These are phyloP conservation scores for Suillus subalutaceus DNA, from an alignment of 768 basidiomycete genomes.

Conservation along the genomic window DNA sequence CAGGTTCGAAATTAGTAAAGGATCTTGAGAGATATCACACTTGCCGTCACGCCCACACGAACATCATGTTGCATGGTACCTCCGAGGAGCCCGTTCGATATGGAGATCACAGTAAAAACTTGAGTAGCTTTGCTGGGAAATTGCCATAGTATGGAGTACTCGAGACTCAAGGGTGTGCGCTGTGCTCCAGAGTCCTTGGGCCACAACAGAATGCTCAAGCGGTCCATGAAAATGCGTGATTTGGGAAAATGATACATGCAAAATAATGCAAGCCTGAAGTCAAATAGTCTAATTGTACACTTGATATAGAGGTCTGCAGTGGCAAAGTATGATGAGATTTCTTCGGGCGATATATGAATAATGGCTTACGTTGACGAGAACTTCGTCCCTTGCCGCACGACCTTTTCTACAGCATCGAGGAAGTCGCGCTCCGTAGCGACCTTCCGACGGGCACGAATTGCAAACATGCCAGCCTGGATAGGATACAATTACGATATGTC, in stretches of 20 bases:
- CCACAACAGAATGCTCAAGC: not conserved
- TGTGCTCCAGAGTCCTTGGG: not conserved
- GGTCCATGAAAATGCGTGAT: constrained; percentile 6
- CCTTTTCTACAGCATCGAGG: constrained; percentile 97
- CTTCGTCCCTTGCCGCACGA: constrained; percentile 95
- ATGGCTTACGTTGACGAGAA: constrained; percentile 91
- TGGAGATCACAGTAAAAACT: not conserved
- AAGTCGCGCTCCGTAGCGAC: constrained; percentile 98
- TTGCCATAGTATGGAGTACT: not conserved
- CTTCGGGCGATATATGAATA: not conserved
- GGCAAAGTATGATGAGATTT: constrained; percentile 8
- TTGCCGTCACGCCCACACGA: too few relatives aligned
- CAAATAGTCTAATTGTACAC: constrained; percentile 77
- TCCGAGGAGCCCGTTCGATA: not conserved
- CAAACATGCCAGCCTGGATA: constrained; percentile 97
- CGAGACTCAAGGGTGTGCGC: not conserved
- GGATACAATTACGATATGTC: not conserved
- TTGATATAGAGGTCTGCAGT: constrained; percentile 79
- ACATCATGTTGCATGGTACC: not conserved
- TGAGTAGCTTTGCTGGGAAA: not conserved
- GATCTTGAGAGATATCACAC: too few relatives aligned
- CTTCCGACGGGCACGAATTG: constrained; percentile 94
- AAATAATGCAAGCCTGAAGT: not conserved
- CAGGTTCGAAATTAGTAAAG: too few relatives aligned
- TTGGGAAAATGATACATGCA: not conserved